A percentile compares a stretch with the other conserved stretches of the same genome.
Evolutionary conservation across 805 yeast genomes (phyloP).

Genomic region (Candida ovalis): DNA sequence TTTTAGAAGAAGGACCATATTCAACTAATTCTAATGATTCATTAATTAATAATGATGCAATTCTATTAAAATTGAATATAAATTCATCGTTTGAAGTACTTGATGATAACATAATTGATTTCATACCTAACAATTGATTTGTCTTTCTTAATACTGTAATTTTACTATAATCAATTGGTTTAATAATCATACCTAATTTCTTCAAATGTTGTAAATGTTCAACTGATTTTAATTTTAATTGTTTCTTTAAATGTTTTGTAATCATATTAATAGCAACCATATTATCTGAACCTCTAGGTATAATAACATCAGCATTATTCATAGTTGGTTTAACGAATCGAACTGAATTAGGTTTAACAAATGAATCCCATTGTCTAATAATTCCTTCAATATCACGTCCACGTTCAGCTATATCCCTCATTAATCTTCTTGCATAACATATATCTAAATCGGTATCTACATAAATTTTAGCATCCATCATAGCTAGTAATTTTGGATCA

Average conservation of each 20-base stretch:
- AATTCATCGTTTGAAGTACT: constrained; percentile 67
- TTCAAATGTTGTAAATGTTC: constrained; percentile 64
- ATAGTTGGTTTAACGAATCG: constrained; percentile 70
- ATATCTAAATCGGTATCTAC: constrained; percentile 94
- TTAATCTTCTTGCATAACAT: constrained; percentile 83
- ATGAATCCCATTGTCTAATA: constrained; percentile 82
- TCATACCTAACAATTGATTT: constrained; percentile 69
- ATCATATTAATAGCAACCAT: constrained; percentile 73
- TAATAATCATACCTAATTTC: constrained; percentile 44
- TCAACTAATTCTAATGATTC: constrained; percentile 60
- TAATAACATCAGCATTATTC: constrained; percentile 76
- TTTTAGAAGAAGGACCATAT: constrained; percentile 26
- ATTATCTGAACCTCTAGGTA: constrained; percentile 91
- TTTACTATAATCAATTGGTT: constrained; percentile 30
- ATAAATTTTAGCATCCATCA: constrained; percentile 83
- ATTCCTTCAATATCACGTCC: constrained; percentile 84
- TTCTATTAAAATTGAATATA: constrained; percentile 78
- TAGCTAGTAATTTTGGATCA: constrained; percentile 59
- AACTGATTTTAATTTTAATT: constrained; percentile 58
- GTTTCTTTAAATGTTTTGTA: constrained; percentile 74
- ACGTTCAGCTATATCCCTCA: constrained; percentile 80
- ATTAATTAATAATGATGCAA: constrained; percentile 69
- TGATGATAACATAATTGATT: constrained; percentile 61
- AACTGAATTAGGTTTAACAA: constrained; percentile 91
- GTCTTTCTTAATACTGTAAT: constrained; percentile 42